Base-by-base conservation (phyloP, 2,329 filamentous ascomycete species). In the Fusarium staphyleae region DNA sequence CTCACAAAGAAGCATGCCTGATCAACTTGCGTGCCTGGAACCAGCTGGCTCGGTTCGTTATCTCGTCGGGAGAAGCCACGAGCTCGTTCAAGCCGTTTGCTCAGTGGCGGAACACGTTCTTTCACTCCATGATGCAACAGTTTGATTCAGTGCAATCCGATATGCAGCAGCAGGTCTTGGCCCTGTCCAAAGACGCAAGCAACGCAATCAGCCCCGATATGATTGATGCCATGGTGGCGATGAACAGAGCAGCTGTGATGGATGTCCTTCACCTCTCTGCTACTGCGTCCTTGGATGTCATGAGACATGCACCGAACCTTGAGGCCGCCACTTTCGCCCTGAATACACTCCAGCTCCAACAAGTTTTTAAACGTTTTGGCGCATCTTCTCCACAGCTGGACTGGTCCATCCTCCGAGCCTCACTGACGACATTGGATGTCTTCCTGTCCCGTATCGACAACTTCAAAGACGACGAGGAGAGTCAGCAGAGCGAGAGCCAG, bases 1-100 rank as follows among this genome's bases (percentile, higher is more conserved):
- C 86, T 9, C 87, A 89, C 66, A 87, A 85, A 61, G 84, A 87
- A 67, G 86, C 86, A 3, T 87, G 84, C 62, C 71, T 86, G 24
- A 86, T 88, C 60, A 88, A 83, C 54, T 66, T 89, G 13, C 78
- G 82, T 40, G 80, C 86, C 7, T 89, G 86, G 86, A 79, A 74
- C 46, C 84, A 87, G 59, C 73, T 89, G 22, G 79, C 85, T 2
- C 78, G 80, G 14, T 88, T 86, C 62, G 69, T 87, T 18, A 74
- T 86, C 5, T 76, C 79, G 1, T 76, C 72, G 0, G 76, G 75
- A 8, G 72, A 76, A 34, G 70, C 74, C 2, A 81, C 80, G 13
- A 75, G 73, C 24, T 76, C 79, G 1, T 83, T 88, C 48, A 76
- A 74, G 18, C 70, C 76, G 2, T 74, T 78, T 40, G 58, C 63